Percentiles rank a stretch among this genome's conserved stretches.
These are phyloP conservation scores for Penicillium cosmopolitanum DNA, from an alignment of 495 filamentous ascomycete species.

Conservation along the genomic window DNA sequence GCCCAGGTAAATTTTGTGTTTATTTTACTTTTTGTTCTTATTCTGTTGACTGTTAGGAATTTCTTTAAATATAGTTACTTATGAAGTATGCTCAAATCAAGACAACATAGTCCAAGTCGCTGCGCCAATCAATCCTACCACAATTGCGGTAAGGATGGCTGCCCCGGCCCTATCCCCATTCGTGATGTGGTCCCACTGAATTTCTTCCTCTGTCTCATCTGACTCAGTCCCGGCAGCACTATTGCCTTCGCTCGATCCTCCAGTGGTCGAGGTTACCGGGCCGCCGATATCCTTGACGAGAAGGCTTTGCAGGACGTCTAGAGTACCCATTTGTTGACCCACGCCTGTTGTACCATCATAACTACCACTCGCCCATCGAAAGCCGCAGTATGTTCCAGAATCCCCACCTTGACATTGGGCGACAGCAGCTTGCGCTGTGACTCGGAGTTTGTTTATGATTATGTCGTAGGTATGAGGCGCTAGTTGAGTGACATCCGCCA, in stretches of 20 bases:
- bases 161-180: conserved; percentile 11
- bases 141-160: conserved; percentile 8
- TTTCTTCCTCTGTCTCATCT: conserved; percentile 4
- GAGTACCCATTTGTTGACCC: conserved; percentile 72
- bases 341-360: conserved; percentile 41
- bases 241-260: conserved; percentile 19
- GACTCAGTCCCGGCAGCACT: conserved; percentile 18
- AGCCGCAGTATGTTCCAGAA: conserved; percentile 25
- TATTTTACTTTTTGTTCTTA: neutral
- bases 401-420: conserved; percentile 38
- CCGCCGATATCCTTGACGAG: conserved; percentile 11
- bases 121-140: conserved; percentile 9
- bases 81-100: neutral
- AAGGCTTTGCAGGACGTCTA: conserved; percentile 63
- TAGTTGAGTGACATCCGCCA: conserved; percentile 41
- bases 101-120: neutral
- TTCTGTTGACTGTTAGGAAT: neutral
- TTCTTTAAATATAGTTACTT: neutral
- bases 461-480: conserved; percentile 39
- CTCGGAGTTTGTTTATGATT: conserved; percentile 30
- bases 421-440: conserved; percentile 42
- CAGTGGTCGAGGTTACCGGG: conserved; percentile 15
- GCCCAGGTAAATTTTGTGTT: too few species aligned
- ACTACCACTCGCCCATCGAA: conserved; percentile 31
- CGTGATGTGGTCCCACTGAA: conserved; percentile 8